phyloP scores from a whole-genome alignment of 768 basidiomycete species.

The Boletus coccyginus region DNA sequence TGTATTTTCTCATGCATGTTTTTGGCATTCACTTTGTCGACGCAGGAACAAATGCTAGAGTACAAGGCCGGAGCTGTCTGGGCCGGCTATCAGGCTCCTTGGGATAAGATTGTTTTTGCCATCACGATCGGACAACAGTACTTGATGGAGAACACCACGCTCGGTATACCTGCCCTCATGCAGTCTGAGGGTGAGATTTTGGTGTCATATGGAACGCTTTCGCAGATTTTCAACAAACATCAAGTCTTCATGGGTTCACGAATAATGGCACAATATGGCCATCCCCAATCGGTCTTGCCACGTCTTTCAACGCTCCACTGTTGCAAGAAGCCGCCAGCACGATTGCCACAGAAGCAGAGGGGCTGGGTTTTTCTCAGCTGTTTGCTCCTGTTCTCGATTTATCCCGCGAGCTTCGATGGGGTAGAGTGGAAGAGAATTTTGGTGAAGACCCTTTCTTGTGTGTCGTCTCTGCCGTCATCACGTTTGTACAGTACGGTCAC shows the following conservation, averaged over 20 bases:
- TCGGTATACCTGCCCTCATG: slow-evolving; percentile 66
- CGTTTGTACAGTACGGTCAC: neutral
- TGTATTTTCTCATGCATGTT: neutral
- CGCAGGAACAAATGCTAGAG: slow-evolving; percentile 40
- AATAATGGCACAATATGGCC: slow-evolving; percentile 71
- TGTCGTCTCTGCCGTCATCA: slow-evolving; percentile 13
- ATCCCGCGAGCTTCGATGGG: slow-evolving; percentile 65
- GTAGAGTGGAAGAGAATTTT: slow-evolving; percentile 65
- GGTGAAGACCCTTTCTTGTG: slow-evolving; percentile 65
- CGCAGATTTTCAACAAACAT: slow-evolving; percentile 23
- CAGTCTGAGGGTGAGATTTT: slow-evolving; percentile 26
- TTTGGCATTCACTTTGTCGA: neutral
- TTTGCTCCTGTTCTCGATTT: slow-evolving; percentile 71
- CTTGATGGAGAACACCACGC: slow-evolving; percentile 68
- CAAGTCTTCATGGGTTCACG: slow-evolving; percentile 68
- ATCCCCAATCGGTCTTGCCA: slow-evolving; percentile 62
- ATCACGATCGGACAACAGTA: slow-evolving; percentile 49
- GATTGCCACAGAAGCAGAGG: slow-evolving; percentile 60
- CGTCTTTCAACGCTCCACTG: slow-evolving; percentile 56
- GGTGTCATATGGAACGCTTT: slow-evolving; percentile 37
- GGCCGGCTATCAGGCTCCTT: slow-evolving; percentile 61
- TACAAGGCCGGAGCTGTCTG: slow-evolving; percentile 60
- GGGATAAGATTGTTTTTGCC: slow-evolving; percentile 52
- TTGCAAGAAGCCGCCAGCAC: slow-evolving; percentile 48
- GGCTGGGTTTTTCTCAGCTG: slow-evolving; percentile 56